Evolutionary conservation across 495 filamentous ascomycete species (phyloP).

Genomic region (Neurospora terricola): DNA sequence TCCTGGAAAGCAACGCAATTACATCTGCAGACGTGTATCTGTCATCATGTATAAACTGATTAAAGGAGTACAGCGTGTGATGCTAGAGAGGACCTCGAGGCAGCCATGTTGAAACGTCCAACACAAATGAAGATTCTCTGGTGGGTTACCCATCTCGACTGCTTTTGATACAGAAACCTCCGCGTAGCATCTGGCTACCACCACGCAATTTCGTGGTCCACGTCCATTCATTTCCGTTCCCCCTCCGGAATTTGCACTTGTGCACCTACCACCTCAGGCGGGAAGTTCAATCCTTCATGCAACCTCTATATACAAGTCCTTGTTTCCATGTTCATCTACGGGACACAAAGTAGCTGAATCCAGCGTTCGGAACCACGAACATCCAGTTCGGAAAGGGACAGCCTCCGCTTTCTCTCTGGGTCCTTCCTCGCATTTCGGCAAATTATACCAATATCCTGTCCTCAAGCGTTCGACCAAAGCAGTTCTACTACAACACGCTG

Average conservation of each 20-base stretch:
- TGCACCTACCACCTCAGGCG: neutral
- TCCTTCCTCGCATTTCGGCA: neutral
- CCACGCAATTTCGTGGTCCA: neutral
- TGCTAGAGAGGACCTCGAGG: neutral
- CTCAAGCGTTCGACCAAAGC: too few species aligned
- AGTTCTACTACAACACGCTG: too few species aligned
- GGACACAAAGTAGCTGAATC: neutral
- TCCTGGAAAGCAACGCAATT: neutral
- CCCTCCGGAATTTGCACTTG: neutral
- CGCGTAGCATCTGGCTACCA: neutral
- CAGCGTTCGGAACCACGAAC: too few species aligned
- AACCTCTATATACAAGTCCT: neutral
- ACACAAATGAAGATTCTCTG: neutral
- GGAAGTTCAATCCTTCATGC: neutral
- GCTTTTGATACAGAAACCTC: neutral
- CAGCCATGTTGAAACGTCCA: neutral
- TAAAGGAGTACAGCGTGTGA: neutral
- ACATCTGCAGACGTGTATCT: neutral
- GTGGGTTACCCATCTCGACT: neutral
- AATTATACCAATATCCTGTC: too few species aligned
- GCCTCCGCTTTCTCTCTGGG: neutral
- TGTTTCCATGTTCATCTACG: neutral
- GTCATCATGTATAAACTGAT: neutral
- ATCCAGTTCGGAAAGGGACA: too few species aligned
- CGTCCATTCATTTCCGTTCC: neutral